Base-by-base conservation (phyloP, 2,329 filamentous ascomycete genomes). In the Claviceps maximensis region DNA sequence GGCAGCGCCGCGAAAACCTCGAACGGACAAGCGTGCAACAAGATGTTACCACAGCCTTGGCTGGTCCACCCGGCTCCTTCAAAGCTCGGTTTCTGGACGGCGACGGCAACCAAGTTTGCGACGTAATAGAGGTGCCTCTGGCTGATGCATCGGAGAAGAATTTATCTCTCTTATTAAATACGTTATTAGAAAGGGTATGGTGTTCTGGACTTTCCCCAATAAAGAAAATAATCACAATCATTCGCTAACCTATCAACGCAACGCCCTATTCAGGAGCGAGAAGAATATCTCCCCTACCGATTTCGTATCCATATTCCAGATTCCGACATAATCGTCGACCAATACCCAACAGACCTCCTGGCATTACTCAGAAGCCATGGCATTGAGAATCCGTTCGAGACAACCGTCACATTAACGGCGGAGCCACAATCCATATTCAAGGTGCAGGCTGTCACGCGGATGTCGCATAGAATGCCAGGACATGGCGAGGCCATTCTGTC, bases 351-450 rank as follows among this genome's bases (percentile, higher is more conserved):
- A 54, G 76, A 81, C 56, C 71, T 81, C 4, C 71, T 79, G 17
- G 70, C 72, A 31, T 71, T 80, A 17, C 68, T 82, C n/a, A 71
- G 71, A 25, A 71, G 69, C 56, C 75, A 81, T 71, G 77, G 77
- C 53, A 73, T 81, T 53, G 72, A 74, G 42, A 80, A 79, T 58
- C 77, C 78, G 0, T 80, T 78, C 57, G 79, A 82, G 62, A 76
- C 69, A 5, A 75, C 71, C 0, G 66, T 77, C 48, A 74, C 77
- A 2, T 73, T 84, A 27, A 76, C 75, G 40, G 80, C 80, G 45
- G 79, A 83, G 62, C 91, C 93, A 0, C 91, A 98, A 68, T 89
- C 91, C 23, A 86, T 97, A 0, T 97, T 96, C 74, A 84, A 86
- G 62, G 93, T 97, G 25, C 89, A 93, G 62, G 86, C 89, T 12